A percentile compares a stretch with the other conserved stretches of the same genome.
phyloP scores from a whole-genome alignment of 2,329 filamentous ascomycete species.

The Calonectria naviculata region DNA sequence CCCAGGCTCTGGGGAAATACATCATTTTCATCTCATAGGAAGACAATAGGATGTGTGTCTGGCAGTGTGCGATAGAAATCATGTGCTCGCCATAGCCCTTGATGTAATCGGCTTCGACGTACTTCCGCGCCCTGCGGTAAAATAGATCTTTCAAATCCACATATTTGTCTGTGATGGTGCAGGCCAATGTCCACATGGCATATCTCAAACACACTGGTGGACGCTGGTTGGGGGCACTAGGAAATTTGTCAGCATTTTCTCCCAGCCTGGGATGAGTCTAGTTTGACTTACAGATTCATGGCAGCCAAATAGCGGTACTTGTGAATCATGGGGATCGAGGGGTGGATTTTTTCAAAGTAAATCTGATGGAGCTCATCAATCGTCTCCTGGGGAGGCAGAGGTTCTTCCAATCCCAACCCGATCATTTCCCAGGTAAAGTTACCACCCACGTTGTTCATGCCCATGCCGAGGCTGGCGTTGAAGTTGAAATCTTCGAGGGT shows the following conservation, averaged over 20 bases:
- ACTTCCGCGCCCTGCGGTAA: constrained; percentile 90
- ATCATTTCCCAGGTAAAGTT: constrained; percentile 85
- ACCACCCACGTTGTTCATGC: constrained; percentile 61
- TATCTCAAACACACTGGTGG: constrained; percentile 92
- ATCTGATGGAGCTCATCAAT: constrained; percentile 90
- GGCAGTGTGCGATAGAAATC: constrained; percentile 86
- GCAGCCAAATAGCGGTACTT: constrained; percentile 87
- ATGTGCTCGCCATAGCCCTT: constrained; percentile 92
- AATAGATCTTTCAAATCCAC: constrained; percentile 84
- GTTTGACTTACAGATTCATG: constrained; percentile 77
- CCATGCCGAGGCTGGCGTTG: constrained; percentile 59
- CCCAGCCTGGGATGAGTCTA: background rate
- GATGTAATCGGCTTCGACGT: constrained; percentile 89
- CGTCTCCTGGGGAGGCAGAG: constrained; percentile 67
- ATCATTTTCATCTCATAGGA: constrained; percentile 97
- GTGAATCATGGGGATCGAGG: constrained; percentile 89
- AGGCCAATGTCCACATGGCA: constrained; percentile 96
- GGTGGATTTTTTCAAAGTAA: constrained; percentile 92
- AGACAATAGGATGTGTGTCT: constrained; percentile 83
- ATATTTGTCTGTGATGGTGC: constrained; percentile 86
- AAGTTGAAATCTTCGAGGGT: constrained; percentile 70
- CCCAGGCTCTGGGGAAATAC: constrained; percentile 96
- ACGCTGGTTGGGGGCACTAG: constrained; percentile 80
- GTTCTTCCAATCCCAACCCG: constrained; percentile 68
- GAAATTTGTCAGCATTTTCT: constrained; percentile 23